Conservation (phyloP, 1,139 yeast species). For the Kodamaea suecica region DNA sequence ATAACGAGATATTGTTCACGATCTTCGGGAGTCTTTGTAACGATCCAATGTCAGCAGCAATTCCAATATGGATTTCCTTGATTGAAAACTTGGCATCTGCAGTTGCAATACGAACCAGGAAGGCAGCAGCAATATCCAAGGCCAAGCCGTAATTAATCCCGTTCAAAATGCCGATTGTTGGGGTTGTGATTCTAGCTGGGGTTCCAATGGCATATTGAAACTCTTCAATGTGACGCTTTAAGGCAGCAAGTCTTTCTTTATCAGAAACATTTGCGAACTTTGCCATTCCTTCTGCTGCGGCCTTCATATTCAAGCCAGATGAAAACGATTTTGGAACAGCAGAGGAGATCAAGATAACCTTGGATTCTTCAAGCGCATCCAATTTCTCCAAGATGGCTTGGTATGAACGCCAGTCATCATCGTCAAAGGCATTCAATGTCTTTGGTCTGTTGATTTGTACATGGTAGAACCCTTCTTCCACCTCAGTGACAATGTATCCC, state of each 20-base stretch:
- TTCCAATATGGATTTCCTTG: constrained; percentile 70
- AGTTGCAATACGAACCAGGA: constrained; percentile 57
- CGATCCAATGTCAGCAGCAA: constrained; percentile 79
- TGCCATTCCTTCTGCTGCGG: constrained; percentile 20
- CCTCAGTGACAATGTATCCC: constrained; percentile 39
- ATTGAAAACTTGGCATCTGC: constrained; percentile 56
- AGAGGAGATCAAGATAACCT: constrained; percentile 54
- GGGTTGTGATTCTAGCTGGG: constrained; percentile 46
- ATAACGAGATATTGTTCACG: constrained; percentile 55
- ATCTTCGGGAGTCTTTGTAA: constrained; percentile 63
- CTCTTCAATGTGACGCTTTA: constrained; percentile 44
- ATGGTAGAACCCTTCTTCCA: constrained; percentile 51
- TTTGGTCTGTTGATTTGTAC: constrained; percentile 65
- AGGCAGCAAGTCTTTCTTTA: constrained; percentile 21
- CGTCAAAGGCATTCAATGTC: constrained; percentile 57
- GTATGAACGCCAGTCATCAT: constrained; percentile 55
- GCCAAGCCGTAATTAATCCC: constrained; percentile 61
- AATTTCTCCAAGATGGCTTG: constrained; percentile 47
- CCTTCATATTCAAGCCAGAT: constrained; percentile 63
- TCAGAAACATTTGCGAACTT: constrained; percentile 11
- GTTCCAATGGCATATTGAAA: constrained; percentile 57
- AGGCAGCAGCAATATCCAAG: constrained; percentile 59
- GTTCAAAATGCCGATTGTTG: constrained; percentile 48
- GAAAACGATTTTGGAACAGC: constrained; percentile 58
- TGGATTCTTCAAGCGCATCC: constrained; percentile 44